These are phyloP conservation scores for Lachancea lanzarotensis DNA, from an alignment of 805 yeast genomes.

Conservation along the genomic window DNA sequence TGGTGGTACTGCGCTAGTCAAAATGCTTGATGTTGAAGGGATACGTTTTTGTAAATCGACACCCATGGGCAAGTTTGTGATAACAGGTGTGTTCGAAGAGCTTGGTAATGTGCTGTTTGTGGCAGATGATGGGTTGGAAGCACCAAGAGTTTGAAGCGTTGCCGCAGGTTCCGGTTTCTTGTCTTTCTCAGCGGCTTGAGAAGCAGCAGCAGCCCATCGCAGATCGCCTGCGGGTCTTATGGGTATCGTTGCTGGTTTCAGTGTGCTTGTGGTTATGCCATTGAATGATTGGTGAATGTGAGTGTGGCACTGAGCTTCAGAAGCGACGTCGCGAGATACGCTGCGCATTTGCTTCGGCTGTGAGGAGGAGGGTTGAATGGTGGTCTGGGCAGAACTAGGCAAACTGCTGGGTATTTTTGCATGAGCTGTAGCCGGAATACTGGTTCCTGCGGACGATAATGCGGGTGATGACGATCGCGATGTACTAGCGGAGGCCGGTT, in stretches of 20 bases:
- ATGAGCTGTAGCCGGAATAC: constrained; percentile 5
- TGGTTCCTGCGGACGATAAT: constrained; percentile 1
- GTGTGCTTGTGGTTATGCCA: constrained; percentile 28
- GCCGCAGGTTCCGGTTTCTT: constrained; percentile 12
- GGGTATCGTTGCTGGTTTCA: constrained; percentile 51
- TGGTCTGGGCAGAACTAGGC: not conserved
- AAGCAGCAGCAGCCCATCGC: constrained; percentile 54
- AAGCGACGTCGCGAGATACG: constrained; percentile 11
- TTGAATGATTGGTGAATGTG: constrained; percentile 30
- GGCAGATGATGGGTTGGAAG: constrained; percentile 9
- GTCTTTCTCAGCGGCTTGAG: constrained; percentile 28
- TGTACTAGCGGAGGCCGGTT: constrained; percentile 5
- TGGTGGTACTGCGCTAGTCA: constrained; percentile 1
- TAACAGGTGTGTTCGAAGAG: constrained; percentile 19
- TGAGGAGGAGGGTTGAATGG: constrained; percentile 1
- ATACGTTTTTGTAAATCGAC: constrained; percentile 2
- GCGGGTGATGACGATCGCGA: constrained; percentile 16
- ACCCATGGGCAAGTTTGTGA: constrained; percentile 14
- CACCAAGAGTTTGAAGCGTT: constrained; percentile 1
- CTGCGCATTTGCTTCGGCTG: constrained; percentile 7
- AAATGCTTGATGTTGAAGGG: not conserved
- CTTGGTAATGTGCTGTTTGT: constrained; percentile 13
- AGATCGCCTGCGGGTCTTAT: constrained; percentile 47
- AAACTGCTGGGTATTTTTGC: not conserved
- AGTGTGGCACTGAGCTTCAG: constrained; percentile 21